Evolutionary conservation across 2,329 filamentous ascomycete species (phyloP), one percentile per base, ranked within the genome.

Genomic region (Trichoderma oligosporum): DNA sequence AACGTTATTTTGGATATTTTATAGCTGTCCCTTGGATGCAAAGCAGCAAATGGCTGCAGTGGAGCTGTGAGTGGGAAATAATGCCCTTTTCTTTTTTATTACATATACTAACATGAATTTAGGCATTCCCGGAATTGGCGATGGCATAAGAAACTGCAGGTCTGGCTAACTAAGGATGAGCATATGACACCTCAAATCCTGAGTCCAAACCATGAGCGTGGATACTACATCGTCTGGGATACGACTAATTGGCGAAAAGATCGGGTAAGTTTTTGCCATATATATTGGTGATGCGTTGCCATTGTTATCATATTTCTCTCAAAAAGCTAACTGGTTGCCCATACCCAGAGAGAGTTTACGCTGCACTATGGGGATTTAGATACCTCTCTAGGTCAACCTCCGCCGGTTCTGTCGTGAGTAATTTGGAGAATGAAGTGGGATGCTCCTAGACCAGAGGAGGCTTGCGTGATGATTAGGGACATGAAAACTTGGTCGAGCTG

Each of bases 161-260:
- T 86, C 22, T 87, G 84, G 84, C 71, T 87, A 48, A 87, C 84
- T 4, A 87, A 87, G 69, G 84, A 87, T 64, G 83, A 86, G 57
- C 74, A 82, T 62, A 83, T 86, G 82, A 78, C 81, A 42, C 84
- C 84, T 27, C 82, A 84, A 58, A 75, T 79, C 14, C 68, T 87
- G 42, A 81, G 81, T 53, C 77, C 78, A 11, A 80, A 74, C 52
- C 80, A 83, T 48, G 84, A 87, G 70, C 80, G 83, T 59, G 84
- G 84, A 1, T 86, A 81, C 70, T 87, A 87, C 67, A 79, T 86
- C 59, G 78, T 87, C 57, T 87, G 84, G 80, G 83, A 86, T 63
- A 80, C 81, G 7, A 73, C 72, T n/a, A 76, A 74, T 53, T 87
- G 84, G 84, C 77, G 78, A 46, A 83, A 84, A 68, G 82, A 86